Percentiles rank a stretch among this genome's conserved stretches.
phyloP scores from a whole-genome alignment of 1,284 basidiomycete species.

The Ganoderma lucidum region DNA sequence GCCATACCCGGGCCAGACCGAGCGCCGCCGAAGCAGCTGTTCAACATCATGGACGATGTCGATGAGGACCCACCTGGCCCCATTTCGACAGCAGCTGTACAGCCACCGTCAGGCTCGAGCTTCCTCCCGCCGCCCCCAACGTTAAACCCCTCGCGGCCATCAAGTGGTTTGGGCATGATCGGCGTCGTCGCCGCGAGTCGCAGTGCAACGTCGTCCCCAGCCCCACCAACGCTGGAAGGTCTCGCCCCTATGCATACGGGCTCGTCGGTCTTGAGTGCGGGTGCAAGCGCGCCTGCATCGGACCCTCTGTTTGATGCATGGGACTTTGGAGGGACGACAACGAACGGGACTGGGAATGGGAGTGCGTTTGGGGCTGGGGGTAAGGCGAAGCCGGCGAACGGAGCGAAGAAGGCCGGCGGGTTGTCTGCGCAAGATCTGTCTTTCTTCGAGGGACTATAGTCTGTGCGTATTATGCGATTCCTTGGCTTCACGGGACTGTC shows the following conservation, averaged over 20 bases:
- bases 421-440: conserved; percentile 76
- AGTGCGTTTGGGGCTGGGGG: neutral
- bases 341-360: conserved; percentile 3
- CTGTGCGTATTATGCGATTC: neutral
- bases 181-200: neutral
- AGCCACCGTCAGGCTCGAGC: conserved; percentile 20
- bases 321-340: conserved; percentile 6
- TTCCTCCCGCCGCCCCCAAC: conserved; percentile 25
- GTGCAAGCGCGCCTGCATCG: neutral
- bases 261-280: neutral
- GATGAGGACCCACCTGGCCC: conserved; percentile 31
- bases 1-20: conserved; percentile 45
- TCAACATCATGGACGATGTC: conserved; percentile 39
- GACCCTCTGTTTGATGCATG: conserved; percentile 5
- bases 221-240: conserved; percentile 8
- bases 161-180: conserved; percentile 22
- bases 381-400: conserved; percentile 39
- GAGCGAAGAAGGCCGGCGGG: conserved; percentile 46
- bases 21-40: conserved; percentile 11
- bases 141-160: conserved; percentile 25
- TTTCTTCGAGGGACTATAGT: conserved; percentile 75
- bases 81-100: neutral
- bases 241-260: neutral
- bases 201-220: conserved; percentile 2
- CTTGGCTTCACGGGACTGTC: neutral